Percentiles rank a stretch among this genome's conserved stretches.
Conservation (phyloP, 257 asterid genomes). For the Plantago elongata region DNA sequence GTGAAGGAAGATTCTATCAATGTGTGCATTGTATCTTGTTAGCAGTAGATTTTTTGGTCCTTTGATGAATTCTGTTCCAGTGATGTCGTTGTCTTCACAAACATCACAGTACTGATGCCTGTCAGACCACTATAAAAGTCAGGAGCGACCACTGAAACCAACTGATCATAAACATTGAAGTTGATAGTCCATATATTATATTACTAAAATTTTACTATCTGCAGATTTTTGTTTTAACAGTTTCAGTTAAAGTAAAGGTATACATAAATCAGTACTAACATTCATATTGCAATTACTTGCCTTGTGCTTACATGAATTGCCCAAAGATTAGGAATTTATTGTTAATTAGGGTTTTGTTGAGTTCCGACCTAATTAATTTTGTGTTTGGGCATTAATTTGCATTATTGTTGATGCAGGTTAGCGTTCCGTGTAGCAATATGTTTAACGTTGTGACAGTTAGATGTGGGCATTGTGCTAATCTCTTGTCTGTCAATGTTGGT, state of each 20-base stretch:
- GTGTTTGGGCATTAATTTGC: background rate
- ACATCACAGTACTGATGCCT: conserved; percentile 24
- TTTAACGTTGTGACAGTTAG: conserved; percentile 71
- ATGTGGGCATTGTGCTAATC: conserved; percentile 87
- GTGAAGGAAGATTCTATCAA: background rate
- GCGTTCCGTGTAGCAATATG: conserved; percentile 80
- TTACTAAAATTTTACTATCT: background rate
- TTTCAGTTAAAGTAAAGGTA: no score
- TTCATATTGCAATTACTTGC: no score
- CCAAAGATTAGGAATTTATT: no score
- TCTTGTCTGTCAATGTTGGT: conserved; percentile 77
- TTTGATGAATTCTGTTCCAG: conserved; percentile 46
- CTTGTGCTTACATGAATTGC: no score
- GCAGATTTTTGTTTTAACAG: no score
- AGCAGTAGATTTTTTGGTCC: background rate
- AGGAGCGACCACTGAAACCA: conserved; percentile 42
- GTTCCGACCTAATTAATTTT: background rate
- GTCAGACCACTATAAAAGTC: conserved; percentile 50
- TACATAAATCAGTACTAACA: no score
- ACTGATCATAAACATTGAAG: background rate
- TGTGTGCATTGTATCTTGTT: background rate
- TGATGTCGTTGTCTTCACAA: conserved; percentile 47
- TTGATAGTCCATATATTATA: background rate
- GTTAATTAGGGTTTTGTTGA: no score
- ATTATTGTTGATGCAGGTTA: conserved; percentile 44